Evolutionary conservation across 1,284 basidiomycete species (phyloP), one percentile per base, ranked within the genome.

Genomic region (Ceraceosorus bombacis): DNA sequence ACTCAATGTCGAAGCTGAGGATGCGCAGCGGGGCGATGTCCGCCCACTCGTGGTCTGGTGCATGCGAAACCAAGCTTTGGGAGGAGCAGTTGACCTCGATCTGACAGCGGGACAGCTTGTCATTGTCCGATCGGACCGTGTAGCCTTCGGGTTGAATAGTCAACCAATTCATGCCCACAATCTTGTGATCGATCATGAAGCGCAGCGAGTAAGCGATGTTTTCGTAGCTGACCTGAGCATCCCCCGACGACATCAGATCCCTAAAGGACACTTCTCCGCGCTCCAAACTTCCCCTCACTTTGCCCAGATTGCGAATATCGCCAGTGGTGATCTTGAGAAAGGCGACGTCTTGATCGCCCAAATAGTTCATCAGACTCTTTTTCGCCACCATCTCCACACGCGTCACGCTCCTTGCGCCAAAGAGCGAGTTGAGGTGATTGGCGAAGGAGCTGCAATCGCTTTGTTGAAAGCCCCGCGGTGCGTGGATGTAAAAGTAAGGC

Each of bases 151-250:
- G 57, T 39, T 66, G 59, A 49, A 76, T 58, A 13, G 69, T 60
- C 27, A 77, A 64, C 75, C 75, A 77, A 57, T 75, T 77, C 75
- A 77, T 77, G 15, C 75, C 75, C 49, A 77, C 73, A 52, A 77
- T 74, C 55, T 64, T 54, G 46, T 61, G 60, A 55, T 77, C 75
- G 64, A 77, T 75, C 75, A 77, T 77, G 66, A 77, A 77, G 48
- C 75, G 71, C 27, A 77, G 55, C 0, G 74, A 67, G 57, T 76
- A 77, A 5, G 71, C 72, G 56, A 77, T 72, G 57, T 77, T 76
- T 51, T 77, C 75, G 59, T 73, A 77, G 46, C 69, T 74, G 36
- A 75, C 63, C 55, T 59, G 50, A n/a, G 59, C 52, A 7, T 76
- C 73, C 6, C 75, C 75, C 5, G 71, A 46, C 5, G 65, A 69